Evolutionary conservation across 192 early-diverging fungal species (phyloP).

Genomic region (Jimgerdemannia lactiflua): DNA sequence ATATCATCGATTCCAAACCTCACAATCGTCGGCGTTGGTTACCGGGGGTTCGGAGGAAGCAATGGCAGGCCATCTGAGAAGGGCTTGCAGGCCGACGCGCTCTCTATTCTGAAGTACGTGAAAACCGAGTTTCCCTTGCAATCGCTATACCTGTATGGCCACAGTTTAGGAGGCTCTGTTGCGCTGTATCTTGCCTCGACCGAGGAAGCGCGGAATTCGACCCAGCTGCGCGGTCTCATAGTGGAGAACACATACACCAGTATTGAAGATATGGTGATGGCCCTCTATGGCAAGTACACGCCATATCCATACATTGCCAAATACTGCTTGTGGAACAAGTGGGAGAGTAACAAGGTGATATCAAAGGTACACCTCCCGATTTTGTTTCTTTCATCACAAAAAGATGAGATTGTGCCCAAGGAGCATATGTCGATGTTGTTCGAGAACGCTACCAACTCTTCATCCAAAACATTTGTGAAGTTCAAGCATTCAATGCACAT

Average conservation of each 20-base stretch:
- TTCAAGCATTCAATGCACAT: conserved; percentile 30
- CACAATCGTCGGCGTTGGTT: conserved; percentile 27
- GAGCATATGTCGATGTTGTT: conserved; percentile 31
- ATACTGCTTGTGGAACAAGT: conserved; percentile 31
- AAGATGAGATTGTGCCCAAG: conserved; percentile 38
- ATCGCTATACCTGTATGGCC: conserved; percentile 34
- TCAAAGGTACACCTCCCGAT: conserved; percentile 20
- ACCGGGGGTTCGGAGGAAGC: conserved; percentile 37
- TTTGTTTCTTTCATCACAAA: conserved; percentile 30
- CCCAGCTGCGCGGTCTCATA: conserved; percentile 25
- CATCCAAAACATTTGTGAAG: conserved; percentile 10
- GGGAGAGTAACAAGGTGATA: conserved; percentile 23
- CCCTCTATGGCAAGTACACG: conserved; percentile 29
- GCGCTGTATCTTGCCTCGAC: conserved; percentile 25
- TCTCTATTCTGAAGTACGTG: conserved; percentile 20
- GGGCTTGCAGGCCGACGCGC: conserved; percentile 27
- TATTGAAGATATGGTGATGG: conserved; percentile 33
- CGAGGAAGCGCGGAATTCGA: neutral
- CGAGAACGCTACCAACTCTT: conserved; percentile 5
- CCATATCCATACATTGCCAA: conserved; percentile 36
- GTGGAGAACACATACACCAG: conserved; percentile 40
- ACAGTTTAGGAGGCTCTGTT: conserved; percentile 37
- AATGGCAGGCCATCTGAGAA: conserved; percentile 28
- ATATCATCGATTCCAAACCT: conserved; percentile 15
- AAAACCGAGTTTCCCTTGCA: conserved; percentile 3